These are phyloP conservation scores for Gypsophila paniculata DNA, from an alignment of 179 eudicot species.

Conservation along the genomic window DNA sequence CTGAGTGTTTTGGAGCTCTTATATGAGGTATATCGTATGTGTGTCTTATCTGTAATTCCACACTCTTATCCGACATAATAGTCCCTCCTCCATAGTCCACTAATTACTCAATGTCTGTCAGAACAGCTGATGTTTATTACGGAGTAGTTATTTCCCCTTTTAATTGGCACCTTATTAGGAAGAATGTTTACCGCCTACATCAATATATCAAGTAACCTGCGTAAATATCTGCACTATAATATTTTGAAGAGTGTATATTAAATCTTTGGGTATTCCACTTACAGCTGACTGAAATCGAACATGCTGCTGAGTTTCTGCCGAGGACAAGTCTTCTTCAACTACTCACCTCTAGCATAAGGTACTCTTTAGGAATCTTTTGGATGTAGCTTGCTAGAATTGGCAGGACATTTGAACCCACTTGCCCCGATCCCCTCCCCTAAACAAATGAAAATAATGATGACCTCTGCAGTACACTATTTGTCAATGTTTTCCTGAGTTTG, in stretches of 20 bases:
- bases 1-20: constrained; percentile 74
- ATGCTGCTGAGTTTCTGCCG: constrained; percentile 66
- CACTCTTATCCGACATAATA: neutral
- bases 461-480: neutral
- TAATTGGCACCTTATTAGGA: neutral
- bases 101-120: neutral
- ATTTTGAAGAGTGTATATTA: neutral
- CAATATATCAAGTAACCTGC: neutral
- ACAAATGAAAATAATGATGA: neutral
- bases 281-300: constrained; percentile 74
- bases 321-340: constrained; percentile 62
- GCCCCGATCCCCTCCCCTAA: neutral
- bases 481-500: constrained; percentile 2
- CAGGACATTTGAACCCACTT: neutral
- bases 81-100: neutral
- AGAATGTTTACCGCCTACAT: neutral
- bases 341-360: constrained; percentile 71
- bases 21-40: constrained; percentile 32
- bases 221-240: neutral
- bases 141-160: neutral
- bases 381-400: neutral
- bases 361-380: constrained; percentile 16
- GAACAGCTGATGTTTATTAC: neutral
- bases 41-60: neutral
- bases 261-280: constrained; percentile 14